Conservation (phyloP, 768 basidiomycete species). For the Clitopilus passeckerianus region DNA sequence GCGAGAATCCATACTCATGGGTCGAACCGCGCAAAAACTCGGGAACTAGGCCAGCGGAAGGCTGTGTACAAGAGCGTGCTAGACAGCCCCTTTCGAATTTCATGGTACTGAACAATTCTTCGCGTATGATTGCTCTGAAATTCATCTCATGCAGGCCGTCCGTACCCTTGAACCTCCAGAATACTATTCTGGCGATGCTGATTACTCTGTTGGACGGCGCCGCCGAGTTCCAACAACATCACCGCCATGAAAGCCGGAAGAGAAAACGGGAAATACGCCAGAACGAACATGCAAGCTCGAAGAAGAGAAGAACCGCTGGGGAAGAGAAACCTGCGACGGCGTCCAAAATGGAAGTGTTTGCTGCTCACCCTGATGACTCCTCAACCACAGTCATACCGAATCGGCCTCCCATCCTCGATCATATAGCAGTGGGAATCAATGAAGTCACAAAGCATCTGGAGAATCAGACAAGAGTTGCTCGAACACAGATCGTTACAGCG, state of each 20-base stretch:
- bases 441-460: conserved; percentile 75
- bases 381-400: conserved; percentile 4
- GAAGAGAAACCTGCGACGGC: background rate
- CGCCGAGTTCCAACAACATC: conserved; percentile 42
- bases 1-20: conserved; percentile 50
- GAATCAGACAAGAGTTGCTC: conserved; percentile 34
- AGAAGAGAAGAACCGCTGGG: background rate
- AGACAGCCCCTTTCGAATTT: conserved; percentile 65
- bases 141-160: conserved; percentile 44
- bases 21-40: conserved; percentile 59
- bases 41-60: conserved; percentile 48
- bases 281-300: background rate
- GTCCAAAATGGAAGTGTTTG: background rate
- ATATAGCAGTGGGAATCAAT: conserved; percentile 71
- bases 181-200: conserved; percentile 46
- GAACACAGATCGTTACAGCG: conserved; percentile 19
- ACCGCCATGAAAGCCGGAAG: conserved; percentile 16
- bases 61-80: conserved; percentile 65
- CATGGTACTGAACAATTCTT: conserved; percentile 45
- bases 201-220: conserved; percentile 47
- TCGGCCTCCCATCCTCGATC: conserved; percentile 36
- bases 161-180: conserved; percentile 60
- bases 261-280: conserved; percentile 6
- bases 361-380: background rate
- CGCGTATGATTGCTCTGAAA: conserved; percentile 4